Conservation (phyloP, 2,329 filamentous ascomycete genomes). For the Tolypocladium sp. region DNA sequence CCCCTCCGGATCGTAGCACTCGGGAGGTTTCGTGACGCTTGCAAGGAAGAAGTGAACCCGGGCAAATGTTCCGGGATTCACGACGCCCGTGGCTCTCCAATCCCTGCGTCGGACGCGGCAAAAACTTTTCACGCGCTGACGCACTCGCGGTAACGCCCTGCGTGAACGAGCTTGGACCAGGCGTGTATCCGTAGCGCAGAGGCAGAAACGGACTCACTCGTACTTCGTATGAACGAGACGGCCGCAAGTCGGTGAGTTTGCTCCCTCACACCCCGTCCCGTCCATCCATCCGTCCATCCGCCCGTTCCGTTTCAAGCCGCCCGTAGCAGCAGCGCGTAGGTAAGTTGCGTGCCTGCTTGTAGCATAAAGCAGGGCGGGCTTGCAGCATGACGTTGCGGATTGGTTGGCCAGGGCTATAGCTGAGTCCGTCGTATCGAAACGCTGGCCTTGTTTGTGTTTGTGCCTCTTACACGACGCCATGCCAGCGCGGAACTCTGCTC, state of each 20-base stretch:
- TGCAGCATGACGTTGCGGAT: background rate
- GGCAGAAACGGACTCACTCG: background rate
- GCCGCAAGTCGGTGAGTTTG: too few species aligned
- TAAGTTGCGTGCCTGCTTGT: background rate
- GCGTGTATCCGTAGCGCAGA: background rate
- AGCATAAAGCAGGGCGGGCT: background rate
- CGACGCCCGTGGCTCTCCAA: background rate
- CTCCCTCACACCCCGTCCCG: background rate
- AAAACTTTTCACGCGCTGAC: too few species aligned
- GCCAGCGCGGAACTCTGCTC: background rate
- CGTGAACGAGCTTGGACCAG: background rate
- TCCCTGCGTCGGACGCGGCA: background rate
- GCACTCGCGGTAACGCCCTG: background rate
- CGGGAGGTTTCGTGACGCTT: background rate
- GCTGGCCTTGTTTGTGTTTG: background rate
- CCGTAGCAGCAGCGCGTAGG: background rate
- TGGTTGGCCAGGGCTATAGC: background rate
- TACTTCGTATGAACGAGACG: background rate
- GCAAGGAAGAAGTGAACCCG: background rate
- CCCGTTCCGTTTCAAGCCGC: background rate
- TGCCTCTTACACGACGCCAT: background rate
- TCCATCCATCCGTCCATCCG: background rate
- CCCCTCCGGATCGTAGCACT: background rate
- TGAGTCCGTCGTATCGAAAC: background rate
- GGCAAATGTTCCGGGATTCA: background rate